Base-by-base conservation (phyloP, 2,329 filamentous ascomycete species). In the Lachnellula occidentalis region DNA sequence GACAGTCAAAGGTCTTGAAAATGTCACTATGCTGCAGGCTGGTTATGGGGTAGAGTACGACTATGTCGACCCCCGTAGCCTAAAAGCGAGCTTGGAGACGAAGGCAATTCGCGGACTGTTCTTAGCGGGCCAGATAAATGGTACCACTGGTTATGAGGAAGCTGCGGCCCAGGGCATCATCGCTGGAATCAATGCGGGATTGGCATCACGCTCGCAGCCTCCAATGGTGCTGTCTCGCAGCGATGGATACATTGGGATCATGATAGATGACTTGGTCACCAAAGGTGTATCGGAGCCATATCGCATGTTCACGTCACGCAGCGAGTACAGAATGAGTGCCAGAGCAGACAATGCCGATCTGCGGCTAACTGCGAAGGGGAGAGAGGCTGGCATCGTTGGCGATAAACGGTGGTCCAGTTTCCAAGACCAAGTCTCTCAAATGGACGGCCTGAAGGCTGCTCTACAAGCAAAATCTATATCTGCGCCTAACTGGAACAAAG, bases 1-100 rank as follows among this genome's bases (percentile, higher is more conserved):
- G 53, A 95, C 90, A 0, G 87, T 99, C 51, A 79, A 75, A n/a
- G 94, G 94, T 0, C 78, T 99, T 1, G 92, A 97, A 67, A 83
- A 92, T 56, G 91, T 91, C 4, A 84, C 78, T 24, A 96, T 99
- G 92, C 80, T 95, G 6, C 92, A 97, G 66, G 87, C 92, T 1
- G 94, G 92, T 8, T 99, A 99, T 66, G 94, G 94, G 7, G 94
- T 99, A 1, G 94, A 99, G 70, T 99, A 99, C 71, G 94, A 97
- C 74, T 99, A 99, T 70, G 90, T 99, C 17, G 94, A 99, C 68
- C 94, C 94, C 17, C 86, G 94, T 50, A 87, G 88, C 63, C 78
- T 99, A 3, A 87, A 86, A 60, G 83, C 88, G n/a, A 94, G 92
- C 0, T 81, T 99, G 7, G 94, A 99, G 71, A 97, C 94, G 1